These are phyloP conservation scores for Penicillium mononematosum DNA, from an alignment of 495 filamentous ascomycete species.

Conservation along the genomic window DNA sequence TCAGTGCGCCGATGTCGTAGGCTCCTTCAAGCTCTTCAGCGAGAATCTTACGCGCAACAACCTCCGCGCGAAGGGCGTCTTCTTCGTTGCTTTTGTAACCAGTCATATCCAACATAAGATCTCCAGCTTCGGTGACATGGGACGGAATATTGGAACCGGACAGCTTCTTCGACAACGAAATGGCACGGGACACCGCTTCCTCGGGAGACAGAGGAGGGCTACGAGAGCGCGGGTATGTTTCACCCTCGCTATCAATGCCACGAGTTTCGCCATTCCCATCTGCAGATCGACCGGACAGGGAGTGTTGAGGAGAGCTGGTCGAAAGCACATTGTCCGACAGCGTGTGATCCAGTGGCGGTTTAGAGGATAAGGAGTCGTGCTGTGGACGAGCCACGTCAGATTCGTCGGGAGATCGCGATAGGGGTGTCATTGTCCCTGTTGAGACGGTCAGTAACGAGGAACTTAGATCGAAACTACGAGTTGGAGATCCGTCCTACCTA, in stretches of 20 bases:
- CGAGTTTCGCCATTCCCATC: background rate
- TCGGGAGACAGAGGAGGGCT: conserved; percentile 77
- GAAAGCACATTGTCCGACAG: conserved; percentile 50
- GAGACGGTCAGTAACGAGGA: conserved; percentile 3
- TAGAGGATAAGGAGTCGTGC: conserved; percentile 28
- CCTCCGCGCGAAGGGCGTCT: conserved; percentile 84
- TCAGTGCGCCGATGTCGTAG: conserved; percentile 93
- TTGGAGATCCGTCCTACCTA: conserved; percentile 38
- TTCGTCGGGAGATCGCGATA: conserved; percentile 61
- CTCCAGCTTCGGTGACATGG: conserved; percentile 87
- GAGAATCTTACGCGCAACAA: conserved; percentile 93
- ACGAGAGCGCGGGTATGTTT: conserved; percentile 45
- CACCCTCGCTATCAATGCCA: conserved; percentile 1
- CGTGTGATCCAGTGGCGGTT: conserved; percentile 50
- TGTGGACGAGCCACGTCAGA: conserved; percentile 39
- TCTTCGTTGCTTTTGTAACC: conserved; percentile 92
- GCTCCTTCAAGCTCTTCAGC: conserved; percentile 90
- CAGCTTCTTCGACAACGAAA: conserved; percentile 82
- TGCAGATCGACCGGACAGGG: background rate
- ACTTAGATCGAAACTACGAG: background rate
- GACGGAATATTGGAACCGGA: conserved; percentile 87
- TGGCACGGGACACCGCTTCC: conserved; percentile 80
- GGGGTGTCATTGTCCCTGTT: conserved; percentile 59
- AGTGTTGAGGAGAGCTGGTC: conserved; percentile 17
- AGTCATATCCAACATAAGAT: conserved; percentile 98